These are phyloP conservation scores for Penicillium frequentans DNA, from an alignment of 2,329 filamentous ascomycete genomes.

Conservation along the genomic window DNA sequence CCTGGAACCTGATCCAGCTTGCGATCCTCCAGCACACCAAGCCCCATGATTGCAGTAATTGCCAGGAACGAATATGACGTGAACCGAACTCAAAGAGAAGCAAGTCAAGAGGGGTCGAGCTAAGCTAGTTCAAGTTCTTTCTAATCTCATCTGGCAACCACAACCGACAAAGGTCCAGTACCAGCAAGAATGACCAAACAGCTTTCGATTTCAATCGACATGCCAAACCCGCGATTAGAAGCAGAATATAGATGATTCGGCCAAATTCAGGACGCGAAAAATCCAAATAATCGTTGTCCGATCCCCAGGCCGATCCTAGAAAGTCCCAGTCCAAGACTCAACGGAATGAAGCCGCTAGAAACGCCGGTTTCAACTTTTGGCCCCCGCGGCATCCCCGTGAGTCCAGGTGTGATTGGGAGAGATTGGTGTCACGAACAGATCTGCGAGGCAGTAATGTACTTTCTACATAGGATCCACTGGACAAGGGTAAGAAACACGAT, in stretches of 20 bases:
- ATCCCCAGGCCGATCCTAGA: not conserved
- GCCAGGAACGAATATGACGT: not conserved
- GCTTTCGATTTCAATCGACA: not conserved
- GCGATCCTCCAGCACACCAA: constrained; percentile 71
- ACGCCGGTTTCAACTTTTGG: not conserved
- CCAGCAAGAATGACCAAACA: not conserved
- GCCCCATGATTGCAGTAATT: constrained; percentile 53
- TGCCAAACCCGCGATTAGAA: not conserved
- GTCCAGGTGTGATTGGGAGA: not conserved
- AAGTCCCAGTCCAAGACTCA: not conserved
- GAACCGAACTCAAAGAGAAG: not conserved
- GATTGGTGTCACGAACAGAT: too few species aligned
- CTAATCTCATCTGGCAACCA: not conserved
- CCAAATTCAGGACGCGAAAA: not conserved
- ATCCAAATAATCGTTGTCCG: not conserved
- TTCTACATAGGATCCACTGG: not conserved
- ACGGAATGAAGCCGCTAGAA: not conserved
- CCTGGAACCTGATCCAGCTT: constrained; percentile 71
- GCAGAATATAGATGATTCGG: not conserved
- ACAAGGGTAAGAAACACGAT: too few species aligned
- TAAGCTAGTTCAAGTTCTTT: not conserved
- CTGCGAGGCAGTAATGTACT: not conserved
- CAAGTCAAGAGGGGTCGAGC: not conserved
- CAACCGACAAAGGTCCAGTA: not conserved
- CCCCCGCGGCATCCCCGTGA: not conserved